phyloP scores from a whole-genome alignment of 352 stramenopile species.

The Phytopythium helicoides region DNA sequence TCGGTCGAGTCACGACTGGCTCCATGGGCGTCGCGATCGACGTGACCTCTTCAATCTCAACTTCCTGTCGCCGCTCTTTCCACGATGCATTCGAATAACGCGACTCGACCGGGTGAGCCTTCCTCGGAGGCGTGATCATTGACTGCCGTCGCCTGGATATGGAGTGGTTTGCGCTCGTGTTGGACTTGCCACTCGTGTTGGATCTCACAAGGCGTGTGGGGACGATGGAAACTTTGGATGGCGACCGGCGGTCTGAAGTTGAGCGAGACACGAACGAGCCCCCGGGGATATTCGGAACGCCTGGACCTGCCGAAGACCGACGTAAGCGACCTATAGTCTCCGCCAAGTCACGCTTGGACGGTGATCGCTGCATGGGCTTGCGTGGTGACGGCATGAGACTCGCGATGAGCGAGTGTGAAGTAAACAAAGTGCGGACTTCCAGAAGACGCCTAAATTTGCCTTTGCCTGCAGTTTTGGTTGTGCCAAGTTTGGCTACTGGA shows the following conservation, averaged over 20 bases:
- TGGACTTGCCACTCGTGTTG: slow-evolving; percentile 12
- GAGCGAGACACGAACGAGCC: neutral
- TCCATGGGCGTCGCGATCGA: slow-evolving; percentile 4
- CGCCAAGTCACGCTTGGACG: neutral
- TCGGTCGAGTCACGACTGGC: neutral
- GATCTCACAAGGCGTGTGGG: slow-evolving; percentile 1
- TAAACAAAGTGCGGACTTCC: too few species aligned
- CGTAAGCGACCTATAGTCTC: neutral
- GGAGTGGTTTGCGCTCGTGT: slow-evolving; percentile 10
- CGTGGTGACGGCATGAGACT: neutral
- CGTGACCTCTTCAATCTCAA: slow-evolving; percentile 11
- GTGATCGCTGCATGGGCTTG: slow-evolving; percentile 1
- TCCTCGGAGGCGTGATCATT: slow-evolving; percentile 6
- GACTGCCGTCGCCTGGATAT: slow-evolving; percentile 6
- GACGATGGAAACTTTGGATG: neutral
- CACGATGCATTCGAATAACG: slow-evolving; percentile 36
- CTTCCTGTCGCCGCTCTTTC: slow-evolving; percentile 15
- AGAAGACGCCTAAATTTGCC: too few species aligned
- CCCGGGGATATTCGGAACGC: neutral
- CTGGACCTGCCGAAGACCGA: neutral
- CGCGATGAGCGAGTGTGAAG: neutral
- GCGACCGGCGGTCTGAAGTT: neutral
- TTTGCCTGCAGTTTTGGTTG: too few species aligned
- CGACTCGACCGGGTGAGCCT: slow-evolving; percentile 24
- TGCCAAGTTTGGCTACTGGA: too few species aligned